These are phyloP conservation scores for Penicillium aurantiogriseum DNA, from an alignment of 2,329 filamentous ascomycete species.

Conservation along the genomic window DNA sequence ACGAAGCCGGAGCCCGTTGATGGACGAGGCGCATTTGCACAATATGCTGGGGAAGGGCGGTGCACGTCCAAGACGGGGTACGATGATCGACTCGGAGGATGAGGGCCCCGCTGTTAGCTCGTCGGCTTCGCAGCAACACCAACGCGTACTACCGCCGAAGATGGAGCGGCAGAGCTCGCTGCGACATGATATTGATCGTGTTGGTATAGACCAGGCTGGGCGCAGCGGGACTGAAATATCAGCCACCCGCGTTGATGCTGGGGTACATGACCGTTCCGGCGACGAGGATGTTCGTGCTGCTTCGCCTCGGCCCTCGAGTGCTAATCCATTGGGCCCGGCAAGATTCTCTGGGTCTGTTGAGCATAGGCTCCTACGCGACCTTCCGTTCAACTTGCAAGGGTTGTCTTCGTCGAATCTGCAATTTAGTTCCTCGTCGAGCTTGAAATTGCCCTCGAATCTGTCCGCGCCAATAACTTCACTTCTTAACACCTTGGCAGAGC, in stretches of 20 bases:
- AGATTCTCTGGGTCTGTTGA: conserved; percentile 61
- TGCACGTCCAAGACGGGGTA: conserved; percentile 23
- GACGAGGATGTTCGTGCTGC: conserved; percentile 20
- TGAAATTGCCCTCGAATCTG: conserved; percentile 75
- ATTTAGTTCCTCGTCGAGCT: conserved; percentile 66
- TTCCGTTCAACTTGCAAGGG: conserved; percentile 91
- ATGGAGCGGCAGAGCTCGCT: conserved; percentile 29
- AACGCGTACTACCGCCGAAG: conserved; percentile 20
- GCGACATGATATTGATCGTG: conserved; percentile 24
- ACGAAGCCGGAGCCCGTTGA: conserved; percentile 38
- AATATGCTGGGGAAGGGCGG: conserved; percentile 34
- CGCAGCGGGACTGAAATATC: conserved; percentile 20
- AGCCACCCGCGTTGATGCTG: conserved; percentile 22
- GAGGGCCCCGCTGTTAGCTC: conserved; percentile 42
- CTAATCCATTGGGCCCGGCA: conserved; percentile 1
- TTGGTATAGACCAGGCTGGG: conserved; percentile 19
- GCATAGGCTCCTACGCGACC: conserved; percentile 67
- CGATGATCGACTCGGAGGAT: conserved; percentile 30
- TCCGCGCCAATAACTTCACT: conserved; percentile 83
- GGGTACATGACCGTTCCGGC: conserved; percentile 17
- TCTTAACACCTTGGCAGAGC: conserved; percentile 85
- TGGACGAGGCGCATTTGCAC: conserved; percentile 41
- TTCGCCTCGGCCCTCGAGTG: conserved; percentile 34
- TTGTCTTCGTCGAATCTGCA: conserved; percentile 81
- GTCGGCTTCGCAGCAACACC: conserved; percentile 37